Evolutionary conservation across 805 yeast species (phyloP), one percentile per base, ranked within the genome.

Genomic region (Ogataea nakhonphanomensis): DNA sequence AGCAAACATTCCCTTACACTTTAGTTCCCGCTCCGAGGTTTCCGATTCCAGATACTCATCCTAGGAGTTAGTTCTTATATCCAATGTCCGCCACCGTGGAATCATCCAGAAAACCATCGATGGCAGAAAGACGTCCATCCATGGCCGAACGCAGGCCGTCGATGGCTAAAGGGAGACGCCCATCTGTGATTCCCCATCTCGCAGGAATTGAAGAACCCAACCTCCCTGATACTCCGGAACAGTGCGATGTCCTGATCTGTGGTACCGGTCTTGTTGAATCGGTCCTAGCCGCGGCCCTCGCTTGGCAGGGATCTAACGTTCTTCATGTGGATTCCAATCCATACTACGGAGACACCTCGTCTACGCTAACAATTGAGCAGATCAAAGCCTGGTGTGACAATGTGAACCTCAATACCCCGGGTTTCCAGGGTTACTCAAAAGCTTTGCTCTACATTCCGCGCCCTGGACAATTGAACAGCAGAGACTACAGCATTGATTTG

Each of bases 301-400:
- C 97, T 9, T 93, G 99, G 98, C 96, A 88, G 54, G 99, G 99
- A n/a, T 79, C 93, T n/a, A 79, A 75, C 49, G 97, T 93, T 7
- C 67, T 93, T 31, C 99, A 93, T 58, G 78, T 93, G 23, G 99
- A 93, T 61, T 70, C 79, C 30, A 84, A 89, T 57, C 73, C 78
- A 22, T 82, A 86, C 59, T 93, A 93, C 55, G 99, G 99, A 14
- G 98, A 90, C 59, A 74, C 83, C 25, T 74, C 82, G 35, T 89
- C 97, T 5, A 85, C 96, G 3, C 65, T 93, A 37, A 84, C 95
- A 14, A 76, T 89, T 34, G 95, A 88, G 50, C 96, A 93, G 62
- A 63, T 89, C 46, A 81, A 81, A 57, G 71, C 76, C 32, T 91
- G 97, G 97, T 87, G 85, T 35, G 70, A 72, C 48, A 73, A 75